phyloP scores from a whole-genome alignment of 1,139 yeast genomes.

The Scheffersomyces stambukii region DNA sequence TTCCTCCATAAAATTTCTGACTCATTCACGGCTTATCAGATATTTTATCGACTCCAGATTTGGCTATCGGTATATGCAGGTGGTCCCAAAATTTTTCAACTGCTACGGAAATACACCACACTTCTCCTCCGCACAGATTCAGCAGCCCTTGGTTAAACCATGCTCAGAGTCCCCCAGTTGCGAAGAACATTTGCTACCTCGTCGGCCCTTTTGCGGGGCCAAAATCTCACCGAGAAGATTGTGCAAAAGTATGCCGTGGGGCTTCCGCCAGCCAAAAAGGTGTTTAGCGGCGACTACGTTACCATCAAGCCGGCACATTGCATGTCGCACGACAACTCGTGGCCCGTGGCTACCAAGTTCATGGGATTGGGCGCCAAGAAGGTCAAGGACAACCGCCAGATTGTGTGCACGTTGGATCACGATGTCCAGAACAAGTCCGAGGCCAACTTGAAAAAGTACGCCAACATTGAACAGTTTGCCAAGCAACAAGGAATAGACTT shows the following conservation, averaged over 20 bases:
- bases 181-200: slow-evolving; percentile 8
- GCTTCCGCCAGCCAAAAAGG: slow-evolving; percentile 54
- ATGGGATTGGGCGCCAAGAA: slow-evolving; percentile 89
- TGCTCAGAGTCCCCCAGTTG: slow-evolving; percentile 6
- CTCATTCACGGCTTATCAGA: slow-evolving; percentile 22
- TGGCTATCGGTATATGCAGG: no score
- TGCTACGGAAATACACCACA: not conserved
- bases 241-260: slow-evolving; percentile 93
- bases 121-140: not conserved
- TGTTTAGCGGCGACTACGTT: slow-evolving; percentile 89
- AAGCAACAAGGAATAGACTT: slow-evolving; percentile 90
- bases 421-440: slow-evolving; percentile 93
- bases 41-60: no score
- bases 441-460: slow-evolving; percentile 81
- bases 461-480: slow-evolving; percentile 85
- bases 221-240: slow-evolving; percentile 90
- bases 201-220: slow-evolving; percentile 38
- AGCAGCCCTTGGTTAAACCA: not conserved
- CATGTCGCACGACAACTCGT: slow-evolving; percentile 97
- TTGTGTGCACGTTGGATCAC: slow-evolving; percentile 94
- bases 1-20: slow-evolving; percentile 19
- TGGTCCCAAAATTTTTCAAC: slow-evolving; percentile 1
- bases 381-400: slow-evolving; percentile 81
- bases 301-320: slow-evolving; percentile 94
- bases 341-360: slow-evolving; percentile 98